Evolutionary conservation across 2,329 filamentous ascomycete genomes (phyloP), one percentile per base, ranked within the genome.

Genomic region (Calonectria hawksworthii): DNA sequence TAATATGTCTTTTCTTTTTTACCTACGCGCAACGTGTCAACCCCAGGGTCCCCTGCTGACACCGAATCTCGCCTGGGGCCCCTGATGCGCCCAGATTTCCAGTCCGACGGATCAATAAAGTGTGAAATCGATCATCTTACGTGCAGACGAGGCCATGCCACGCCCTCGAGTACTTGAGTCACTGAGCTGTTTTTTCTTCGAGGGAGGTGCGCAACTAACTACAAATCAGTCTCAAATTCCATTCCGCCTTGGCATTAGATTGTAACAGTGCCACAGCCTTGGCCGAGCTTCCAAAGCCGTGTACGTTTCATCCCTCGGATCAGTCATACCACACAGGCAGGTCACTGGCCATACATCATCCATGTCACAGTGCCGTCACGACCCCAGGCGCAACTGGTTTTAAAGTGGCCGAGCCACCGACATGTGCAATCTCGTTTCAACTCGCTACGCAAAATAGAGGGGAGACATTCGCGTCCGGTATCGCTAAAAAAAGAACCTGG

Each of bases 21-120:
- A 21, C 23, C 26, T 50, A 47, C 44, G 21, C 41, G 66, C 54
- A 56, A 73, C 65, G 44, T 61, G 70, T 63, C 63, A 59, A 63
- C 23, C 52, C 51, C 30, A 21, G 51, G 63, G 36, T 41, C 52
- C 64, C 70, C 52, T 68, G 64, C 26, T 63, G 36, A 38, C 52
- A 56, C 18, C 28, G 56, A 50, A 36, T 21, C 51, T 72, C 51
- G 63, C 63, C 61, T 44, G 67, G 34, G 34, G 41, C 63, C 70
- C 63, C 50, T 32, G 56, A 63, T 41, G 56, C n/a, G 56, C 34
- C 38, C 23, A 41, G 38, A 38, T 41, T 41, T 26, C 38, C 56
- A 26, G 26, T 38, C 36, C 13, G 56, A 63, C 36, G 56, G 56
- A 63, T 63, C 56, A 63, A 63, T 63, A 63, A 28, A 41, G 56